A percentile compares a stretch with the other conserved stretches of the same genome.
Conservation (phyloP, 257 asterid species). For the Nicotiana obtusifolia region DNA sequence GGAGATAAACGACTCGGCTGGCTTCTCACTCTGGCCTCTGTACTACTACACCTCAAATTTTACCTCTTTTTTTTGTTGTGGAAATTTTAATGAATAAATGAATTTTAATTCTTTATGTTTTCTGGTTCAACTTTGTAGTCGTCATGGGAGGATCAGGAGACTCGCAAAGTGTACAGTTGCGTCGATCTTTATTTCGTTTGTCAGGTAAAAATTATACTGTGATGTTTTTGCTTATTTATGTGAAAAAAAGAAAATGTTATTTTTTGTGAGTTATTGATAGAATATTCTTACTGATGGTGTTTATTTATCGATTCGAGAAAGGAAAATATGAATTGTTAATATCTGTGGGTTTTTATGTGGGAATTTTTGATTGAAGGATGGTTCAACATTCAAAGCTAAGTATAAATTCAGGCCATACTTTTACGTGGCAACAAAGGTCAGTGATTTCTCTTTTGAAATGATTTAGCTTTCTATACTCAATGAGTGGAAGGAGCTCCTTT, state of each 20-base stretch:
- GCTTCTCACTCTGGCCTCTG: slow-evolving; percentile 87
- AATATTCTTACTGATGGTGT: background rate
- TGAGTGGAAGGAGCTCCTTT: background rate
- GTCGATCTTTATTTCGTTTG: slow-evolving; percentile 91
- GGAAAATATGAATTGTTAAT: background rate
- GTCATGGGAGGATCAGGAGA: slow-evolving; percentile 90
- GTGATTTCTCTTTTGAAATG: background rate
- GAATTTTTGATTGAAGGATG: slow-evolving; percentile 63
- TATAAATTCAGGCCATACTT: slow-evolving; percentile 90
- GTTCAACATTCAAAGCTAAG: slow-evolving; percentile 82
- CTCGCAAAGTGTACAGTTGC: slow-evolving; percentile 78
- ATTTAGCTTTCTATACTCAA: background rate
- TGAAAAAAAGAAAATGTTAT: background rate
- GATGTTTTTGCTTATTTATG: background rate
- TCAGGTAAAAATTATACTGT: slow-evolving; percentile 46
- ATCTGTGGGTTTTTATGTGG: background rate
- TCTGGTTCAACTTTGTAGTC: slow-evolving; percentile 38
- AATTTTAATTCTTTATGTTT: background rate
- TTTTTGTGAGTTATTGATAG: background rate
- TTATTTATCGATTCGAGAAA: background rate
- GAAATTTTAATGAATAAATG: background rate
- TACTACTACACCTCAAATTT: background rate
- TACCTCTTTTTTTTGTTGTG: background rate
- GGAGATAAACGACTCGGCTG: slow-evolving; percentile 98
- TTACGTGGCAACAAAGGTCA: slow-evolving; percentile 90